phyloP scores from a whole-genome alignment of 2,329 filamentous ascomycete species.

The Mycocentrospora acerina region DNA sequence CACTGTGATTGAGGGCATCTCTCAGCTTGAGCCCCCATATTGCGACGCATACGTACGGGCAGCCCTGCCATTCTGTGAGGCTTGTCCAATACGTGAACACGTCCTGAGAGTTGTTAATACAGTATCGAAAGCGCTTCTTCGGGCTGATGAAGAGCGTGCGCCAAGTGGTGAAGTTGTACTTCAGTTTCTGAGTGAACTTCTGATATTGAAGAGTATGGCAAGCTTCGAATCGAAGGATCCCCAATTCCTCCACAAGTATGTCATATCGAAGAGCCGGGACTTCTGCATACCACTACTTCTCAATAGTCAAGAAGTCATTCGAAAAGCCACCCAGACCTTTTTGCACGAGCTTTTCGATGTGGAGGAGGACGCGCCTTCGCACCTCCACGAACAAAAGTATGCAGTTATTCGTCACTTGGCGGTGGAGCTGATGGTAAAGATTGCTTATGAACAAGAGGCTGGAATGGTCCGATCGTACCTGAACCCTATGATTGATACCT shows the following conservation, averaged over 20 bases:
- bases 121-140: constrained; percentile 18
- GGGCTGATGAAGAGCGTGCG: constrained; percentile 15
- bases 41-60: constrained; percentile 37
- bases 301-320: constrained; percentile 32
- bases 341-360: constrained; percentile 27
- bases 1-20: constrained; percentile 35
- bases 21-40: constrained; percentile 21
- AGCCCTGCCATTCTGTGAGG: constrained; percentile 34
- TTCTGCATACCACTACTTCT: constrained; percentile 30
- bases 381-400: constrained; percentile 25
- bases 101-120: constrained; percentile 21
- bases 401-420: constrained; percentile 17
- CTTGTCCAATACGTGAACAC: constrained; percentile 11
- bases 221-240: constrained; percentile 18
- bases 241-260: constrained; percentile 23
- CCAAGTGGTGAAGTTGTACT: constrained; percentile 27
- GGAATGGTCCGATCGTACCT: constrained; percentile 26
- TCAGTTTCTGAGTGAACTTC: constrained; percentile 28
- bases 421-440: constrained; percentile 20
- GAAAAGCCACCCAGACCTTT: constrained; percentile 19
- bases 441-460: constrained; percentile 26
- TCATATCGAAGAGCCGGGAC: constrained; percentile 16
- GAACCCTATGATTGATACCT: constrained; percentile 25
- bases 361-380: constrained; percentile 14
- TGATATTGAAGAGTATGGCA: constrained; percentile 22